Percentiles rank a stretch among this genome's conserved stretches.
These are phyloP conservation scores for Ganoderma resinaceum DNA, from an alignment of 1,284 basidiomycete species.

Conservation along the genomic window DNA sequence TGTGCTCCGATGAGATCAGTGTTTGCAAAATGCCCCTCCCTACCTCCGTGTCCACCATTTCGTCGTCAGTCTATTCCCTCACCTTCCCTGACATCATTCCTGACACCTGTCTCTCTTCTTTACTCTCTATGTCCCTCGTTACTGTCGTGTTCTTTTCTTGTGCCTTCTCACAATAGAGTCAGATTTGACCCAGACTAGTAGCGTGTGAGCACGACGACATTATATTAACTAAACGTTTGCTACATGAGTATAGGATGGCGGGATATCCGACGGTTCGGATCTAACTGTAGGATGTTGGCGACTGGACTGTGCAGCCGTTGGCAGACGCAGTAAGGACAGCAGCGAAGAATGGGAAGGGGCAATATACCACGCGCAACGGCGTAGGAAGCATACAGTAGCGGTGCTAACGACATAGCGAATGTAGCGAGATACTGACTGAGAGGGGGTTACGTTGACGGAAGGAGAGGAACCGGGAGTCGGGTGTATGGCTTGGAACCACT, in stretches of 20 bases:
- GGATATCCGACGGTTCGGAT: background rate
- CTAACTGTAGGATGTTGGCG: background rate
- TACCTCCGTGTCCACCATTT: background rate
- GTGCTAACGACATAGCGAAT: background rate
- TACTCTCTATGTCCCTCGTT: background rate
- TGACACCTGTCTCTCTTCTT: background rate
- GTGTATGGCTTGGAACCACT: background rate
- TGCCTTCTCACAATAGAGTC: background rate
- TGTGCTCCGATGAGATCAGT: background rate
- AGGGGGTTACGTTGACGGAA: background rate
- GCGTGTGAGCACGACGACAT: background rate
- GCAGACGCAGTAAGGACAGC: background rate
- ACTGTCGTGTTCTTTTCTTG: background rate
- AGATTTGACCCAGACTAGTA: background rate
- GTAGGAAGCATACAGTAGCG: slow-evolving; percentile 1
- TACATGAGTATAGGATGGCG: background rate
- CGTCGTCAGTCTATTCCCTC: background rate
- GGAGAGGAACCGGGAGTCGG: background rate
- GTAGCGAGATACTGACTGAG: background rate
- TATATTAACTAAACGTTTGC: background rate
- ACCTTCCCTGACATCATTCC: background rate
- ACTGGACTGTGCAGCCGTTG: background rate
- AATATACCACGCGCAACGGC: background rate
- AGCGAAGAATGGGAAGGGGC: background rate
- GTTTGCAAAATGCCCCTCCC: background rate